Evolutionary conservation across 2,329 filamentous ascomycete species (phyloP).

Genomic region (Zasmidium cellare): DNA sequence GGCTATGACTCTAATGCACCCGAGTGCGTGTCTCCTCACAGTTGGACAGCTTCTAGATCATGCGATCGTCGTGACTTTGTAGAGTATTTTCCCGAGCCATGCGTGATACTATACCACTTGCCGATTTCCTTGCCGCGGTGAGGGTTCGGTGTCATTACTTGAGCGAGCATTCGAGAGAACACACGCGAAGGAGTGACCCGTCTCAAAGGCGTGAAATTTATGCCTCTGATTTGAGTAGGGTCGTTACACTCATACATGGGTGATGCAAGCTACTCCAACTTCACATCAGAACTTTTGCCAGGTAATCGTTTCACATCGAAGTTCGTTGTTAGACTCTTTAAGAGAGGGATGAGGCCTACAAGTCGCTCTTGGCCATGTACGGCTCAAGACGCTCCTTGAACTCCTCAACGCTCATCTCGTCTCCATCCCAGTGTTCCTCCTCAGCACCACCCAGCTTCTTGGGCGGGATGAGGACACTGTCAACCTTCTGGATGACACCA

Average conservation of each 20-base stretch:
- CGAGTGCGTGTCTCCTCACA: too few species aligned
- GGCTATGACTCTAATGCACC: not conserved
- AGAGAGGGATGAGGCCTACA: too few species aligned
- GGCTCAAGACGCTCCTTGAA: constrained; percentile 57
- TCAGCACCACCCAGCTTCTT: constrained; percentile 49
- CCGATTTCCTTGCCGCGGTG: too few species aligned
- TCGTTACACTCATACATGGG: too few species aligned
- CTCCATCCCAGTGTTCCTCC: constrained; percentile 44
- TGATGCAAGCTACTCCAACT: not conserved
- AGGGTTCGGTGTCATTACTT: too few species aligned
- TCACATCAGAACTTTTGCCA: not conserved
- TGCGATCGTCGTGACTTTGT: not conserved
- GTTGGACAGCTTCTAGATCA: not conserved
- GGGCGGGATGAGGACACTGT: constrained; percentile 74
- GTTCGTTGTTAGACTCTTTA: too few species aligned
- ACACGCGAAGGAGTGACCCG: too few species aligned
- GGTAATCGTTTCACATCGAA: too few species aligned
- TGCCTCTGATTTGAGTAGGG: too few species aligned
- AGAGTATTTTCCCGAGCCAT: not conserved
- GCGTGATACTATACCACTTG: too few species aligned
- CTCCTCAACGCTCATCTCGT: constrained; percentile 60
- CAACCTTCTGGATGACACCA: constrained; percentile 79
- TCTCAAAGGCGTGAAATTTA: too few species aligned
- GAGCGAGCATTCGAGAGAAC: too few species aligned
- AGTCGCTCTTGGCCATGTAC: constrained; percentile 39